Base-by-base conservation (phyloP, 2,329 filamentous ascomycete species). In the Diaporthe batatas region DNA sequence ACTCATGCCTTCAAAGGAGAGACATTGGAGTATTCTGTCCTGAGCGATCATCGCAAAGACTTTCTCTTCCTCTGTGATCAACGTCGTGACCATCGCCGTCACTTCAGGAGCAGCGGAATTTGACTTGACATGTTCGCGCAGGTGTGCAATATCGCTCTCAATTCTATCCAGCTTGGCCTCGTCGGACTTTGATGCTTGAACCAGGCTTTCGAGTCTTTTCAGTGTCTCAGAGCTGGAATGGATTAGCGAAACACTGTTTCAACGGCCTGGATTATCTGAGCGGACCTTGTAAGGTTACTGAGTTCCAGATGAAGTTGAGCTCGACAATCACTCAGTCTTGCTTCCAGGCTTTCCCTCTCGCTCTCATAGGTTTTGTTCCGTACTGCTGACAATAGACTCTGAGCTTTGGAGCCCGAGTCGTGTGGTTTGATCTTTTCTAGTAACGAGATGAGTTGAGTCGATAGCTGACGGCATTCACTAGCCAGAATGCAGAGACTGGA, bases 251-350 rank as follows among this genome's bases (percentile, higher is more conserved):
- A 7, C 8, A 29, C 25, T 16, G 21, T 3, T 6, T 10, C 4
- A 10, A 23, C 2, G 2, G 18, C 7, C 23, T 3, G 6, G 11
- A 47, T 1, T 2, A 5, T 4, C 14, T 23, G 1, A 47, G 14
- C 51, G 0, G 12, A 57, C 65, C 51, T 55, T 57, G 65, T 55
- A 6, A 68, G 23, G 23, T 44, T 16, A 29, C n/a, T 68, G 10
- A 68, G 65, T 34, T 68, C 51, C 16, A 68, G 14, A 16, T 57
- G 23, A n/a, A 68, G 51, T 44, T 68, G 65, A 12, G 49, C 42
- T 11, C 65, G 65, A 57, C 65, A 68, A 6, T 23, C 25, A 18
- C 8, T 34, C 11, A 68, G 65, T 6, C 51, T 54, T 8, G 21
- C 36, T 23, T 68, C 51, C 39, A 68, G 32, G 7, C 39, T 42